Percentiles rank a stretch among this genome's conserved stretches.
Evolutionary conservation across 2,329 filamentous ascomycete genomes (phyloP).

Genomic region (Aspergillus melleus): DNA sequence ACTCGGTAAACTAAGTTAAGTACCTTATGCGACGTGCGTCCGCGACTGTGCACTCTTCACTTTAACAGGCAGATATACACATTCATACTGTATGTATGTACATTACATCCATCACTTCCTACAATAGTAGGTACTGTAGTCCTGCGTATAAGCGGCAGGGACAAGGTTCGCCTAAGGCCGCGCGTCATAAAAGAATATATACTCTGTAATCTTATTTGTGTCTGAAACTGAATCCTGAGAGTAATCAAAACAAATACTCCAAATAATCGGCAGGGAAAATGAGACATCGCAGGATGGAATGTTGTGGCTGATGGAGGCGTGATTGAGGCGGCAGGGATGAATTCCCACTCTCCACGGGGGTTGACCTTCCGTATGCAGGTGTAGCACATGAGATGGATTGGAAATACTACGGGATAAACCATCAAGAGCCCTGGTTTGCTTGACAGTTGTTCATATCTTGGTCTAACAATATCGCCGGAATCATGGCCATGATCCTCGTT

Average conservation of each 20-base stretch:
- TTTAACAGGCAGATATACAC: too few species aligned
- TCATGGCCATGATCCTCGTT: neutral
- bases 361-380: too few species aligned
- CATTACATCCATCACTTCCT: too few species aligned
- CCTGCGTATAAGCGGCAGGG: neutral
- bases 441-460: neutral
- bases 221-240: neutral
- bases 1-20: too few species aligned
- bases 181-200: neutral
- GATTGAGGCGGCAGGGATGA: neutral
- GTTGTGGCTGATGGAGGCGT: neutral
- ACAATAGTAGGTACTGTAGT: too few species aligned
- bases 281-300: neutral
- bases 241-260: neutral
- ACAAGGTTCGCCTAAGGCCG: neutral
- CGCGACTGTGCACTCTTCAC: too few species aligned
- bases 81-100: too few species aligned
- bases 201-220: neutral
- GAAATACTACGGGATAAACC: too few species aligned
- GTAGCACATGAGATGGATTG: too few species aligned
- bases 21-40: too few species aligned
- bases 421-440: neutral
- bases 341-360: neutral
- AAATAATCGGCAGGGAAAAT: neutral
- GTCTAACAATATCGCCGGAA: neutral